Evolutionary conservation across 352 stramenopile genomes (phyloP), one percentile per base, ranked within the genome.

Genomic region (Peronospora belbahrii): DNA sequence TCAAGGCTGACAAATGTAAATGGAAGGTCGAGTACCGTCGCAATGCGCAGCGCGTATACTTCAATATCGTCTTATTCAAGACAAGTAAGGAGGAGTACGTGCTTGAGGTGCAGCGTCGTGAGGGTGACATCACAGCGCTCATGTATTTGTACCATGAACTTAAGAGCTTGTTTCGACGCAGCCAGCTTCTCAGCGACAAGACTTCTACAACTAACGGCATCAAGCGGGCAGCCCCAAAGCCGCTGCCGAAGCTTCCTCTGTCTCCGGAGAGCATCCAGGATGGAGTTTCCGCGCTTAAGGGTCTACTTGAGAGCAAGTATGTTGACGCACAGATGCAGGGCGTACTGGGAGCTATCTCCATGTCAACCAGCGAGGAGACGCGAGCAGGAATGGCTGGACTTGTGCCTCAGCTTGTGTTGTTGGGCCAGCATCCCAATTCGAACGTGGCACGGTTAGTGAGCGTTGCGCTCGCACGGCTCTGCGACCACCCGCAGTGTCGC

Each of bases 1-100:
- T 93, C 56, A 88, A 93, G 52, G 59, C 65, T 6, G 64, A 83
- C 52, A 93, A 93, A 66, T 88, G 78, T 68, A 93, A 93, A 64
- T 93, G 81, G 81, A 93, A 90, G 60, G 78, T 90, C 33, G 70
- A 85, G 37, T 85, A 83, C 63, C 75, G 78, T 3, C 72, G 67
- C 36, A 64, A 64, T 38, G 56, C 62, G 11, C 74, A 84, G 52
- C 75, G 77, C 39, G 78, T 88, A 30, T 70, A 67, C 34, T 61
- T 90, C 22, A 88, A 93, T 62, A 84, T 93, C 6, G 45, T 80
- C 32, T 63, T 93, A 22, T 93, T 76, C 54, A 88, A 86, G 60
- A 69, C 72, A 4, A 49, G 34, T 45, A 87, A 85, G 59, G 54
- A 62, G 11, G 74, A 87, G 54, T 84, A 80, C 48, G 70, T 87